Conservation (phyloP, 805 yeast genomes). For the Saccharomycopsis sp. region DNA sequence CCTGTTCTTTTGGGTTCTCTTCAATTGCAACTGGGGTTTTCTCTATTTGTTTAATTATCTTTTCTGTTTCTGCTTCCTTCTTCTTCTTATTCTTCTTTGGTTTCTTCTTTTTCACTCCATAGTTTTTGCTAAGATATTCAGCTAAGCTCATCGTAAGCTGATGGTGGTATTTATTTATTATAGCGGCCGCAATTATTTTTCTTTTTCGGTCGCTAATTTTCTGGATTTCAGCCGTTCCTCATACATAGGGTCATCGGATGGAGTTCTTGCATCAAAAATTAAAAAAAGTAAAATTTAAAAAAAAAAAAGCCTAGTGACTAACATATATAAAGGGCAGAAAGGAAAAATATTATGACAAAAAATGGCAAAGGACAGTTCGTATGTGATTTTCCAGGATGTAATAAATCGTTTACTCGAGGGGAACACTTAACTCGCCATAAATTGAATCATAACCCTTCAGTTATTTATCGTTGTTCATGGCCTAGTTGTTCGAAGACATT, state of each 20-base stretch:
- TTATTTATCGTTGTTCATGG: conserved; percentile 45
- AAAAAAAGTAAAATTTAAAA: no score
- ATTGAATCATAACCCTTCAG: conserved; percentile 51
- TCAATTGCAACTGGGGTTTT: not conserved
- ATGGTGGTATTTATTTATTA: not conserved
- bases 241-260: no score
- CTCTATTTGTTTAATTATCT: not conserved
- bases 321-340: no score
- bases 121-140: conserved; percentile 17
- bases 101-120: conserved; percentile 6
- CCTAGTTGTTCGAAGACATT: conserved; percentile 51
- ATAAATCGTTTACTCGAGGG: conserved; percentile 49
- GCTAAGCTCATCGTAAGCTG: conserved; percentile 9
- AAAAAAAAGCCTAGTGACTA: no score
- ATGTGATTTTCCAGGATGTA: conserved; percentile 45
- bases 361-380: conserved; percentile 26
- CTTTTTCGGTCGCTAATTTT: not conserved
- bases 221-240: no score
- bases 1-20: not conserved
- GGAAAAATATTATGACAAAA: not conserved
- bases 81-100: conserved; percentile 1
- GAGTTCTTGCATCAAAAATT: no score
- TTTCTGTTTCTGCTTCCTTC: not conserved
- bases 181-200: not conserved
- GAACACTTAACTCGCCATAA: conserved; percentile 62